Evolutionary conservation across 2,329 filamentous ascomycete genomes (phyloP).

Genomic region (Calonectria naviculata): DNA sequence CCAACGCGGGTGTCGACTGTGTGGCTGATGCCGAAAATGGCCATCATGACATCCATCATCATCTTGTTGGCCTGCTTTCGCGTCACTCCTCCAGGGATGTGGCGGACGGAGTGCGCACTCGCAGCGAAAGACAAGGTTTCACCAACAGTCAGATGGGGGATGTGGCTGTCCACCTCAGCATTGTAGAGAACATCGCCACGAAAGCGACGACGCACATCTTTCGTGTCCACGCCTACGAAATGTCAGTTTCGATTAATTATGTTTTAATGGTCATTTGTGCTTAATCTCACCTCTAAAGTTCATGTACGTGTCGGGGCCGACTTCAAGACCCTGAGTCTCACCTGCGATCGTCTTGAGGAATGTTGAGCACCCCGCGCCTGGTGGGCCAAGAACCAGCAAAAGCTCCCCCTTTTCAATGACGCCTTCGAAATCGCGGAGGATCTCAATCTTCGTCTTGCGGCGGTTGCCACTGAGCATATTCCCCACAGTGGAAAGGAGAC

Average conservation of each 20-base stretch:
- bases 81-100: constrained; percentile 49
- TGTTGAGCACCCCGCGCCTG: constrained; percentile 65
- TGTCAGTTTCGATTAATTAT: neutral
- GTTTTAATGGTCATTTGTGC: rapidly evolving
- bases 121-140: constrained; percentile 74
- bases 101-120: constrained; percentile 69
- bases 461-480: neutral
- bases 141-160: constrained; percentile 74
- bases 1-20: constrained; percentile 79
- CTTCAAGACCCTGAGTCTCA: constrained; percentile 56
- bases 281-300: constrained; percentile 61
- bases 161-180: constrained; percentile 72
- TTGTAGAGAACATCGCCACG: constrained; percentile 72
- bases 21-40: constrained; percentile 81
- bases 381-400: constrained; percentile 61
- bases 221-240: constrained; percentile 37
- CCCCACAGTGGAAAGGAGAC: constrained; percentile 12
- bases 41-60: constrained; percentile 69
- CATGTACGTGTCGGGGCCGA: constrained; percentile 45
- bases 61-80: constrained; percentile 34
- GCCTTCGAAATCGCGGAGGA: constrained; percentile 43
- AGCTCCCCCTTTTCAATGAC: constrained; percentile 43
- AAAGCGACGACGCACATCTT: constrained; percentile 55
- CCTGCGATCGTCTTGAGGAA: constrained; percentile 66
- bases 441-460: constrained; percentile 35